Evolutionary conservation across 2,329 filamentous ascomycete species (phyloP).

Genomic region (Ophiocordyceps camponoti-saundersi): DNA sequence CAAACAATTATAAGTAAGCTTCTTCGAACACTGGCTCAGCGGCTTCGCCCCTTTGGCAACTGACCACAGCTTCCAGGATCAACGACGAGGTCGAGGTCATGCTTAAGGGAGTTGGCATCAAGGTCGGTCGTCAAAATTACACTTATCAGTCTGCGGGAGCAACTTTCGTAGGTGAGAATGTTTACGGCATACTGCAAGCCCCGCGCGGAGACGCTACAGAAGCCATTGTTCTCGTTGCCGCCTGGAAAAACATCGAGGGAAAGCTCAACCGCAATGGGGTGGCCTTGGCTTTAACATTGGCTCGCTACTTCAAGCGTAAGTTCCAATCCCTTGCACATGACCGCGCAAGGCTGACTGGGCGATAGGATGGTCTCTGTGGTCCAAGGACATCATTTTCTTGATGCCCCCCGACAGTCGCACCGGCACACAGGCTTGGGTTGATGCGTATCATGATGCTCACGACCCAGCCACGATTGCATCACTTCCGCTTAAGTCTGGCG

Average conservation of each 20-base stretch:
- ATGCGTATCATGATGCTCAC: slow-evolving; percentile 90
- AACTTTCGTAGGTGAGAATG: slow-evolving; percentile 64
- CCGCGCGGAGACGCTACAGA: slow-evolving; percentile 93
- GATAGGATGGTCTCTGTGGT: slow-evolving; percentile 86
- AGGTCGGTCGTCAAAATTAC: slow-evolving; percentile 77
- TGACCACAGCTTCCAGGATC: slow-evolving; percentile 20
- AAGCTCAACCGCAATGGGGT: slow-evolving; percentile 76
- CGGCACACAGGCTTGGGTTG: slow-evolving; percentile 91
- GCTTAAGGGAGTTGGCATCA: slow-evolving; percentile 63
- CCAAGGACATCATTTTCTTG: slow-evolving; percentile 91
- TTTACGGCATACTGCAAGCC: slow-evolving; percentile 85
- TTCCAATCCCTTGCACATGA: background rate
- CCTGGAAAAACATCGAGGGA: slow-evolving; percentile 69
- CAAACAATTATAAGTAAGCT: slow-evolving; percentile 34
- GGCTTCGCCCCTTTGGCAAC: background rate
- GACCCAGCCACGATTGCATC: slow-evolving; percentile 52
- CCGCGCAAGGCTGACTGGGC: slow-evolving; percentile 5
- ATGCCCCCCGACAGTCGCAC: slow-evolving; percentile 77
- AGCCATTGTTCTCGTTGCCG: slow-evolving; percentile 80
- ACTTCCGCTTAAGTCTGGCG: slow-evolving; percentile 78
- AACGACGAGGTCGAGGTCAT: slow-evolving; percentile 61
- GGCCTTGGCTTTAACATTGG: slow-evolving; percentile 68
- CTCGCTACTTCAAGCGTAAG: slow-evolving; percentile 80
- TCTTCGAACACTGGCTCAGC: background rate
- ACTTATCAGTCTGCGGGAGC: slow-evolving; percentile 66